Evolutionary conservation across 805 yeast species (phyloP).

Genomic region (Wickerhamiella alocasiicola): DNA sequence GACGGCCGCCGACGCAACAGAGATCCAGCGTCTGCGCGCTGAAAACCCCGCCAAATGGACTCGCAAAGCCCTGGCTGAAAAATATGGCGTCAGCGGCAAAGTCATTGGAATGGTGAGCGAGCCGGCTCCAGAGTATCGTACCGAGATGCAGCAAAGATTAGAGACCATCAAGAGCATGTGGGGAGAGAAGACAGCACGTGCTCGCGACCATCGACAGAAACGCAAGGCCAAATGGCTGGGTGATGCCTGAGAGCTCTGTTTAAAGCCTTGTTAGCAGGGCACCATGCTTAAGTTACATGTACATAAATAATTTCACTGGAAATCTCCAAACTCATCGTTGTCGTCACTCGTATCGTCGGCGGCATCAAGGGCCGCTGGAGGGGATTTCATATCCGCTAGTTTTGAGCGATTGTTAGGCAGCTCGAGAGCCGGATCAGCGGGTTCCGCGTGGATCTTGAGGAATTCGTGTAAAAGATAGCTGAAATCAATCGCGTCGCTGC

Average conservation of each 20-base stretch:
- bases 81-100: constrained; percentile 40
- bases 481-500: constrained; percentile 28
- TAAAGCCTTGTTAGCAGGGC: neutral
- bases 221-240: constrained; percentile 54
- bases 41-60: constrained; percentile 54
- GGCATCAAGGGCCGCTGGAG: too few relatives aligned
- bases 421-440: too few relatives aligned
- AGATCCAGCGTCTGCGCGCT: constrained; percentile 44
- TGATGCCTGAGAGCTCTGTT: constrained; percentile 38
- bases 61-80: constrained; percentile 45
- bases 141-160: constrained; percentile 38
- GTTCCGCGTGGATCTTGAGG: constrained; percentile 8
- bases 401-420: too few relatives aligned
- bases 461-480: constrained; percentile 29
- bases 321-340: constrained; percentile 28
- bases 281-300: too few relatives aligned
- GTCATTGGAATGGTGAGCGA: constrained; percentile 43
- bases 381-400: too few relatives aligned
- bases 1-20: constrained; percentile 42
- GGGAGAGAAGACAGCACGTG: constrained; percentile 36
- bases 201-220: constrained; percentile 45
- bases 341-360: constrained; percentile 21
- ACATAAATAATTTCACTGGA: constrained; percentile 14
- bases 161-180: constrained; percentile 36
- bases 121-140: constrained; percentile 28